phyloP scores from a whole-genome alignment of 192 early-diverging fungal genomes.

The Chytriomyces confervae region DNA sequence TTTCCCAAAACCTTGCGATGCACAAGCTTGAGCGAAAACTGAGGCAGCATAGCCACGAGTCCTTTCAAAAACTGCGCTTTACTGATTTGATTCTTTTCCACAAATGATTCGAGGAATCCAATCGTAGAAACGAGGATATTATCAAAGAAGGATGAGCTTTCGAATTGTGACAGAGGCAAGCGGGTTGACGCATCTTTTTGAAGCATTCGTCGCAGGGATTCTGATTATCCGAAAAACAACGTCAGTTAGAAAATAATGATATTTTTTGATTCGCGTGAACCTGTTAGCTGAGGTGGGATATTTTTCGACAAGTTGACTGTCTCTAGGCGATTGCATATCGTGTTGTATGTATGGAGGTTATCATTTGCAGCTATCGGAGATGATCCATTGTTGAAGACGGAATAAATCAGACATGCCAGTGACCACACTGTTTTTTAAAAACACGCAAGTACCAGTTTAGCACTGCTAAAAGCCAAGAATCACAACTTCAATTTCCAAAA shows the following conservation, averaged over 20 bases:
- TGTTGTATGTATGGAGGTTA: constrained; percentile 70
- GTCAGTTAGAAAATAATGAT: too few relatives aligned
- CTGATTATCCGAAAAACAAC: constrained; percentile 6
- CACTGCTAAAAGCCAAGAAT: not conserved
- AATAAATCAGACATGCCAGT: constrained; percentile 77
- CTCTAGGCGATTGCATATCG: constrained; percentile 48
- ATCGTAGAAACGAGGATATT: constrained; percentile 79
- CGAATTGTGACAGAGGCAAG: constrained; percentile 68
- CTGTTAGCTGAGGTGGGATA: not conserved
- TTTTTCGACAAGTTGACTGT: not conserved
- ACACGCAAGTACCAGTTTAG: not conserved
- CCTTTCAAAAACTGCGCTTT: constrained; percentile 83
- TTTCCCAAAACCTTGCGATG: too few relatives aligned
- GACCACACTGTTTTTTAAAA: constrained; percentile 65
- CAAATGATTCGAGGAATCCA: constrained; percentile 77
- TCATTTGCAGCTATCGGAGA: constrained; percentile 68
- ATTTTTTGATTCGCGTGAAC: not conserved
- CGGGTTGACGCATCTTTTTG: constrained; percentile 58
- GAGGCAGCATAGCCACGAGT: constrained; percentile 68
- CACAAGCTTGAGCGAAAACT: constrained; percentile 73
- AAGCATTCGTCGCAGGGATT: constrained; percentile 34
- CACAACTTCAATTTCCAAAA: not conserved
- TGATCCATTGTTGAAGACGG: constrained; percentile 71
- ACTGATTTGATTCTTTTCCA: constrained; percentile 77
- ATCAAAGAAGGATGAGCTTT: constrained; percentile 76